phyloP scores from a whole-genome alignment of 139 green algal genomes.

The Raphidocelis subcapitata region DNA sequence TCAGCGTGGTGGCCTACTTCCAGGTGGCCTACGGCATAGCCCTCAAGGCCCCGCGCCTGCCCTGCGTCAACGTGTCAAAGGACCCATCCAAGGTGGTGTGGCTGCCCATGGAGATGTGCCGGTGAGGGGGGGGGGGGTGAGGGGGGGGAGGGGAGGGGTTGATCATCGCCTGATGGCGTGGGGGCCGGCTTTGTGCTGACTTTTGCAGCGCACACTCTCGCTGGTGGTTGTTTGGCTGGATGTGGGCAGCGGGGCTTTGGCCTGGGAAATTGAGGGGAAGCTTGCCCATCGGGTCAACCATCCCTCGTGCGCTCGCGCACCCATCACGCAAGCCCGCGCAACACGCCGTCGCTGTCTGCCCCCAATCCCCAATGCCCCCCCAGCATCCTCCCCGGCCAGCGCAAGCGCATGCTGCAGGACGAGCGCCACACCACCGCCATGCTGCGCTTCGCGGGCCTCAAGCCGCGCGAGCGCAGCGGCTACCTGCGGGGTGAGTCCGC shows the following conservation, averaged over 20 bases:
- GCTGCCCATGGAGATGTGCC: slow-evolving; percentile 59
- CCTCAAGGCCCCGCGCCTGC: slow-evolving; percentile 41
- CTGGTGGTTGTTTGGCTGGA: neutral
- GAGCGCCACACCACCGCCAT: slow-evolving; percentile 27
- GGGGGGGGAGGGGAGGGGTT: neutral
- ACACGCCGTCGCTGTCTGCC: neutral
- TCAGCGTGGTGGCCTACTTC: slow-evolving; percentile 53
- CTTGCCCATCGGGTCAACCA: neutral
- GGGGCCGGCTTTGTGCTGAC: neutral
- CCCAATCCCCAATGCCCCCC: neutral
- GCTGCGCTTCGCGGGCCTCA: slow-evolving; percentile 29
- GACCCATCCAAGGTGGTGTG: slow-evolving; percentile 31
- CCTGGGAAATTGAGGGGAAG: neutral
- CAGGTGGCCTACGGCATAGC: slow-evolving; percentile 28
- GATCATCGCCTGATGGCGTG: too few relatives aligned
- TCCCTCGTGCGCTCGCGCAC: neutral
- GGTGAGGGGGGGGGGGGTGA: slow-evolving; percentile 7
- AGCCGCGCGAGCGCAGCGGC: neutral
- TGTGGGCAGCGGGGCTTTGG: neutral
- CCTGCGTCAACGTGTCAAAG: slow-evolving; percentile 47
- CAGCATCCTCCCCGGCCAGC: slow-evolving; percentile 25
- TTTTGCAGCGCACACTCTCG: neutral
- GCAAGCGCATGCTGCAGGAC: slow-evolving; percentile 26
- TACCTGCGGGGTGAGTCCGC: slow-evolving; percentile 20
- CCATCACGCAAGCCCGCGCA: neutral